Percentiles rank a stretch among this genome's conserved stretches.
Evolutionary conservation across 2,329 filamentous ascomycete species (phyloP).

Genomic region (Colletotrichum paranaense): DNA sequence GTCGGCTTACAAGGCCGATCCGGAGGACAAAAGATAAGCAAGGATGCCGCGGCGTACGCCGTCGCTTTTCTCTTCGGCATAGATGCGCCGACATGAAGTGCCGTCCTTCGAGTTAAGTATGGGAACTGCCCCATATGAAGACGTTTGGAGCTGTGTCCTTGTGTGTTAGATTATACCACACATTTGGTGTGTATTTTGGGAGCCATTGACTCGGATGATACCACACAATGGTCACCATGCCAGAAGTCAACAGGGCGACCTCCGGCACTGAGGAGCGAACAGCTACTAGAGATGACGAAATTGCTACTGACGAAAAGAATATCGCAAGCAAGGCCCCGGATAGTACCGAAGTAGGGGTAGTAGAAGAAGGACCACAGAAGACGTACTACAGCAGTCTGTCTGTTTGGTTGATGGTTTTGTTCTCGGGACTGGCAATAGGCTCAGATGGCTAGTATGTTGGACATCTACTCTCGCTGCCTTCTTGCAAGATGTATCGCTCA

Average conservation of each 20-base stretch:
- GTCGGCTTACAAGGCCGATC: conserved; percentile 13
- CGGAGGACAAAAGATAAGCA: conserved; percentile 24
- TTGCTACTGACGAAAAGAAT: background rate
- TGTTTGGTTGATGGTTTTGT: conserved; percentile 56
- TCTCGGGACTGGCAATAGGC: conserved; percentile 57
- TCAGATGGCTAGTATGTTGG: conserved; percentile 54
- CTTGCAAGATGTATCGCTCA: background rate
- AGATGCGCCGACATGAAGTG: background rate
- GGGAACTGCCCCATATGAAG: background rate
- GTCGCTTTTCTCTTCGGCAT: background rate
- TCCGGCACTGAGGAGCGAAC: no score
- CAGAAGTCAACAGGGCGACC: background rate
- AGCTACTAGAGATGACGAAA: background rate
- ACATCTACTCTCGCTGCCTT: background rate
- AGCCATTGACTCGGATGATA: background rate
- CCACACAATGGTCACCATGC: background rate
- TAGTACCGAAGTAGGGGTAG: background rate
- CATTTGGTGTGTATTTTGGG: background rate
- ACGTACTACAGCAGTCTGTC: conserved; percentile 52
- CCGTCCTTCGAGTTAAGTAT: background rate
- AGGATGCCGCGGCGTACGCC: background rate
- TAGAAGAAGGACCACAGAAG: conserved; percentile 36
- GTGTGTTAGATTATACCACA: background rate
- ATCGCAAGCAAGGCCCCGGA: background rate
- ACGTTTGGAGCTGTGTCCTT: no score